phyloP scores from a whole-genome alignment of 495 filamentous ascomycete species.

The Zalerion maritima region DNA sequence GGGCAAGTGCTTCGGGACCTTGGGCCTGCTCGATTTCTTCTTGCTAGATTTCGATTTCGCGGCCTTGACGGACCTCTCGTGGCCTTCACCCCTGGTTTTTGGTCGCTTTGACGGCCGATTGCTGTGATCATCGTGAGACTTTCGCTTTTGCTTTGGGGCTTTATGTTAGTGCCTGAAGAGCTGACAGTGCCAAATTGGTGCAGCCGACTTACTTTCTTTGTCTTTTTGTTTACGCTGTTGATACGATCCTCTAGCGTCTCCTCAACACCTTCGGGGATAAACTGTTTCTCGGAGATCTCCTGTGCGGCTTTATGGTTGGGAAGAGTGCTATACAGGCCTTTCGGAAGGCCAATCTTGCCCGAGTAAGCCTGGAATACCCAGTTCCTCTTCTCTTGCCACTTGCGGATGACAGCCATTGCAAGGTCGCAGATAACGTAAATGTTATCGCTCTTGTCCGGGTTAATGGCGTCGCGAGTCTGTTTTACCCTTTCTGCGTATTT shows the following conservation, averaged over 20 bases:
- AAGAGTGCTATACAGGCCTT: slow-evolving; percentile 60
- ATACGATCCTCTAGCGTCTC: slow-evolving; percentile 55
- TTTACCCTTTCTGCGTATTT: slow-evolving; percentile 90
- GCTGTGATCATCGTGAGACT: slow-evolving; percentile 26
- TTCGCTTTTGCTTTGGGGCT: slow-evolving; percentile 28
- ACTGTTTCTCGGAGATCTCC: slow-evolving; percentile 69
- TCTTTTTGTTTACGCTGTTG: slow-evolving; percentile 32
- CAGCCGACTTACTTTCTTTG: slow-evolving; percentile 29
- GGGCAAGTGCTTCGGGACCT: slow-evolving; percentile 15
- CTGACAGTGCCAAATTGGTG: not conserved
- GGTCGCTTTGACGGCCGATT: slow-evolving; percentile 19
- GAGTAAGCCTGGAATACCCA: slow-evolving; percentile 72
- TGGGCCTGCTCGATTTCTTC: slow-evolving; percentile 14
- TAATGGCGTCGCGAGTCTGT: slow-evolving; percentile 67
- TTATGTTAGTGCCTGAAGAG: slow-evolving; percentile 2
- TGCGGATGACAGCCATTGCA: slow-evolving; percentile 64
- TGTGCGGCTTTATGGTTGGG: slow-evolving; percentile 65
- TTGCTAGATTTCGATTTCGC: slow-evolving; percentile 11
- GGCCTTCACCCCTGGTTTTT: slow-evolving; percentile 12
- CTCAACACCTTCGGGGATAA: slow-evolving; percentile 69
- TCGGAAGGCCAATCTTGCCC: slow-evolving; percentile 64
- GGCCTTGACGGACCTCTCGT: slow-evolving; percentile 22
- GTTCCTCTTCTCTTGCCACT: slow-evolving; percentile 64
- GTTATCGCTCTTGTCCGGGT: slow-evolving; percentile 40
- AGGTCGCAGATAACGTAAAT: slow-evolving; percentile 85